Percentiles rank a stretch among this genome's conserved stretches.
phyloP scores from a whole-genome alignment of 108 stramenopile genomes.

The Nannochloropsis gaditana region DNA sequence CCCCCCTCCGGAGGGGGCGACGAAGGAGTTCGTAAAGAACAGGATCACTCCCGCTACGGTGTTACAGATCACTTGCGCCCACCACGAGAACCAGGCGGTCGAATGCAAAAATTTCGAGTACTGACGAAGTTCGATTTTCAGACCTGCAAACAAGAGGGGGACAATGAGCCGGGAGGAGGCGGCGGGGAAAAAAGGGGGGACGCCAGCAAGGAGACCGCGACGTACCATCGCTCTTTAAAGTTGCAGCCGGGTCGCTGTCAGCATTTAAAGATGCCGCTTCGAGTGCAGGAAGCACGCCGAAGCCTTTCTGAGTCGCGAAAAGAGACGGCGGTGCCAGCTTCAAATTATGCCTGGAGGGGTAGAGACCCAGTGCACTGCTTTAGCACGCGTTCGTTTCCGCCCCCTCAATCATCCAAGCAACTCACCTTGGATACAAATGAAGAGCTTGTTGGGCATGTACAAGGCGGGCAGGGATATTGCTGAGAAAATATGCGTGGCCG shows the following conservation, averaged over 20 bases:
- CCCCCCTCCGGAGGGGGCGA: background rate
- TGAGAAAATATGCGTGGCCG: background rate
- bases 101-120: slow-evolving; percentile 18
- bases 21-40: slow-evolving; percentile 60
- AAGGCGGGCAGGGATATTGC: background rate
- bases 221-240: background rate
- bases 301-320: background rate
- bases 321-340: background rate
- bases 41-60: slow-evolving; percentile 65
- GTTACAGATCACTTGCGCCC: slow-evolving; percentile 73
- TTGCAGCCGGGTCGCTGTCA: background rate
- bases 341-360: background rate
- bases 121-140: background rate
- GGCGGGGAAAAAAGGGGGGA: no score
- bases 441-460: background rate
- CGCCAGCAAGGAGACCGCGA: background rate
- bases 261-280: background rate
- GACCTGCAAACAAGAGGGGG: background rate
- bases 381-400: no score
- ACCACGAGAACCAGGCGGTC: slow-evolving; percentile 70
- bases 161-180: background rate
- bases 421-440: no score
- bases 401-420: no score
- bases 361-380: no score
- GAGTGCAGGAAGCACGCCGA: background rate